These are phyloP conservation scores for Pseudopediastrum boryanum DNA, from an alignment of 139 green algal genomes.

Conservation along the genomic window DNA sequence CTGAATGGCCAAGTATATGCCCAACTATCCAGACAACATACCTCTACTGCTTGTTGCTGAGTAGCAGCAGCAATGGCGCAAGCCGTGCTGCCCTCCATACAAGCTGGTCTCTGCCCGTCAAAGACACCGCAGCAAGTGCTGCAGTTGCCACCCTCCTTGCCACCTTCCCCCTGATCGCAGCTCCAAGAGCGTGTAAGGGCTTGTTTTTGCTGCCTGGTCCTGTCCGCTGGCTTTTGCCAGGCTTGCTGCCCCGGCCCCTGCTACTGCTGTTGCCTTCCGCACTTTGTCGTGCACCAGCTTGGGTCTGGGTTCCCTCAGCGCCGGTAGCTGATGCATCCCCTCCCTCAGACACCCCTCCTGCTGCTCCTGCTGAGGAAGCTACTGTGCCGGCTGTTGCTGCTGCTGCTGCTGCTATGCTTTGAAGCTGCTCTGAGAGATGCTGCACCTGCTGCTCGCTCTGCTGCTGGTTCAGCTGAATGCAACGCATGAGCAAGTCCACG, in stretches of 20 bases:
- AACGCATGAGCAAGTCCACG: constrained; percentile 4
- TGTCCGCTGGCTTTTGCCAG: not conserved
- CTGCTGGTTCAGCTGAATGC: not conserved
- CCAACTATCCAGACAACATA: too few species aligned
- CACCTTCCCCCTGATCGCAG: not conserved
- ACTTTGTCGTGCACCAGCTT: not conserved
- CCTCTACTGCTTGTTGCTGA: not conserved
- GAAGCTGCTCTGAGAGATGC: not conserved
- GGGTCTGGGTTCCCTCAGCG: not conserved
- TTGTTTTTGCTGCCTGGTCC: not conserved
- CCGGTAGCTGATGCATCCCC: not conserved
- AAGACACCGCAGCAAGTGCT: constrained; percentile 6
- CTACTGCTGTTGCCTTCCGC: not conserved
- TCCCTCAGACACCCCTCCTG: not conserved
- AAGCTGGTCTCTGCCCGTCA: constrained; percentile 1
- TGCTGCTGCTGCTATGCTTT: not conserved
- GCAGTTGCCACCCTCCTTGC: constrained; percentile 6
- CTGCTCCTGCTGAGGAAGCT: not conserved
- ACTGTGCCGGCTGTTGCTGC: not conserved
- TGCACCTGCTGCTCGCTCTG: constrained; percentile 3
- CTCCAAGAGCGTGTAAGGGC: not conserved
- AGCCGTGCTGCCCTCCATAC: constrained; percentile 9
- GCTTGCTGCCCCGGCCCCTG: not conserved
- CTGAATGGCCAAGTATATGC: too few species aligned
- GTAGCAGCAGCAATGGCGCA: constrained; percentile 16